Percentiles rank a stretch among this genome's conserved stretches.
Evolutionary conservation across 75 land plant species (phyloP).

Genomic region (Gnetum montanum): DNA sequence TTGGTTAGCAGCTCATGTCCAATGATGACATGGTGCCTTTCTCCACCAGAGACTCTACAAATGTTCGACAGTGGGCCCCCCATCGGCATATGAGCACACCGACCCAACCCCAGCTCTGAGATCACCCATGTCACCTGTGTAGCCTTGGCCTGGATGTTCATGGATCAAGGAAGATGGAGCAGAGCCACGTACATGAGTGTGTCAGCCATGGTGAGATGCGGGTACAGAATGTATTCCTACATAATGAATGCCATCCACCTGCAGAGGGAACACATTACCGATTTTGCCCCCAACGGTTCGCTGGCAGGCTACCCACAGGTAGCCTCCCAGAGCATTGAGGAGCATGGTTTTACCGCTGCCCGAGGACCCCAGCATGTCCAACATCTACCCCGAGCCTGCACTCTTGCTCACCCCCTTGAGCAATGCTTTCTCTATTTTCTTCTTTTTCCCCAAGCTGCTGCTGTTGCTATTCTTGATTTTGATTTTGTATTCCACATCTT

Average conservation of each 20-base stretch:
- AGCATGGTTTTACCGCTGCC: constrained; percentile 82
- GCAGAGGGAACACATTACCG: too few species aligned
- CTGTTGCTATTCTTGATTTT: not conserved
- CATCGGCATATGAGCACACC: constrained; percentile 30
- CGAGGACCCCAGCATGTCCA: constrained; percentile 82
- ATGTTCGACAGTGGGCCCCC: constrained; percentile 29
- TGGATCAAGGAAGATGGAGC: constrained; percentile 36
- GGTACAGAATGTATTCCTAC: constrained; percentile 75
- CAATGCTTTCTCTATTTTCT: constrained; percentile 31
- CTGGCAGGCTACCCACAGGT: constrained; percentile 34
- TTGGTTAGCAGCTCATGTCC: constrained; percentile 53
- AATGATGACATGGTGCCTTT: constrained; percentile 47
- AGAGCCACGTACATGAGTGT: constrained; percentile 64
- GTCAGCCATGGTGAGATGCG: constrained; percentile 75
- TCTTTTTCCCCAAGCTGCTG: not conserved
- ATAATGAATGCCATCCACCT: constrained; percentile 63
- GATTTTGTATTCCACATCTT: constrained; percentile 34
- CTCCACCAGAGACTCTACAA: constrained; percentile 51
- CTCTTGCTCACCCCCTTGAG: constrained; percentile 51
- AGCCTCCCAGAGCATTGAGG: constrained; percentile 57
- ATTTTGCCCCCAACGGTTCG: constrained; percentile 11
- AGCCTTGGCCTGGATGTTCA: constrained; percentile 20
- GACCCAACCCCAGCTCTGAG: constrained; percentile 47
- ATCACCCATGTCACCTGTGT: constrained; percentile 44
- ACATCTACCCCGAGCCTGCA: constrained; percentile 60